Conservation (phyloP, 805 yeast species). For the Yarrowia sp. region DNA sequence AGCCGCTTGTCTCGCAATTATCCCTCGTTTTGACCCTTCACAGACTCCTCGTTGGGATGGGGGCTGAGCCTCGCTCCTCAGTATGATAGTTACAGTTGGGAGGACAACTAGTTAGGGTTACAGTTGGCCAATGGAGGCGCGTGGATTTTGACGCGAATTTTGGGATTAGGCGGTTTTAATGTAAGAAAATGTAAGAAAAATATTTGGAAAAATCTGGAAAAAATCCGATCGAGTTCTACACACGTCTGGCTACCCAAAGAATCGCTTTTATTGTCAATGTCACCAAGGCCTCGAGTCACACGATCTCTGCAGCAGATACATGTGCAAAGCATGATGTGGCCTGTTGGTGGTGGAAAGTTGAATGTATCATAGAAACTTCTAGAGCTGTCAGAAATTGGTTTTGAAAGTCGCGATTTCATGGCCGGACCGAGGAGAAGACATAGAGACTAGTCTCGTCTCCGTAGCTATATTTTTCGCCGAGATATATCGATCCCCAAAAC, state of each 20-base stretch:
- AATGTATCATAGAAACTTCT: not conserved
- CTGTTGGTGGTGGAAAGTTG: not conserved
- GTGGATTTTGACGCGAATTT: not conserved
- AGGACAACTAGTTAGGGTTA: not conserved
- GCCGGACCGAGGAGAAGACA: not conserved
- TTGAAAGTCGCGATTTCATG: too few relatives aligned
- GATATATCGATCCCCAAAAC: too few relatives aligned
- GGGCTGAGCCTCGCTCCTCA: constrained; percentile 3
- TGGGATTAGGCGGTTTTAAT: not conserved
- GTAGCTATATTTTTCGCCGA: too few relatives aligned
- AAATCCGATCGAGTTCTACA: too few relatives aligned
- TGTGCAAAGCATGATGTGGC: constrained; percentile 19
- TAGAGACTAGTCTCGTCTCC: too few relatives aligned
- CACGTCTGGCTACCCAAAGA: not conserved
- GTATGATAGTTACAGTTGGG: constrained; percentile 7
- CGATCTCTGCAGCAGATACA: not conserved
- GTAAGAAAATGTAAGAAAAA: not conserved
- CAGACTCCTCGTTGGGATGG: not conserved
- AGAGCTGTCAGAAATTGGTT: too few relatives aligned
- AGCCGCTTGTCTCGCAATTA: not conserved
- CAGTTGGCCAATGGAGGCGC: constrained; percentile 1
- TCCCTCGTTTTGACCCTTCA: not conserved
- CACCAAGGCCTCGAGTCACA: not conserved
- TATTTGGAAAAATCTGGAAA: not conserved
- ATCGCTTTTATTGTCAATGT: not conserved